Conservation (phyloP, 2,329 filamentous ascomycete genomes). For the Thelonectria discophora region DNA sequence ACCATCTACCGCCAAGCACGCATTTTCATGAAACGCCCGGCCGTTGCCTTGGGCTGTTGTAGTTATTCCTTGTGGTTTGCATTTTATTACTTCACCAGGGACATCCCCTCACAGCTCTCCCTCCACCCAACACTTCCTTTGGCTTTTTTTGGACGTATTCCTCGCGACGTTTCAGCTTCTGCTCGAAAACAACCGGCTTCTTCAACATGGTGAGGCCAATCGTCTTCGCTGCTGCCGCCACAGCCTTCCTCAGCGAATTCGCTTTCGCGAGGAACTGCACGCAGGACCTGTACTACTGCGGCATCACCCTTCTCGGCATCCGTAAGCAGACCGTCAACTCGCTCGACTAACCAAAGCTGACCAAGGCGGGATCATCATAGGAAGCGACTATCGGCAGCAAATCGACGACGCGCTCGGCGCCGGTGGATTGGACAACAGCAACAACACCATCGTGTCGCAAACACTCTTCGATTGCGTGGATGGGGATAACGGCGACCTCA, state of each 20-base stretch:
- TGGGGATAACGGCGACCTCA: background rate
- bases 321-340: background rate
- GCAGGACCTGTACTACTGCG: background rate
- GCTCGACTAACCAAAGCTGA: background rate
- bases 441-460: background rate
- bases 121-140: background rate
- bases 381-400: background rate
- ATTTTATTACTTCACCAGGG: background rate
- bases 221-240: background rate
- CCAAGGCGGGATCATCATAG: background rate
- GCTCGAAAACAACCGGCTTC: background rate
- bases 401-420: background rate
- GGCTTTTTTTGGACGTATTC: background rate
- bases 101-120: background rate
- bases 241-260: background rate
- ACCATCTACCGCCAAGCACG: background rate
- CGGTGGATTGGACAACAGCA: background rate
- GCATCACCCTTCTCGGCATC: background rate
- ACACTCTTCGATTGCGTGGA: background rate
- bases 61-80: too few species aligned
- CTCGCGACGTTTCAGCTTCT: background rate
- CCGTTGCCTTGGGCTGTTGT: background rate
- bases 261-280: background rate
- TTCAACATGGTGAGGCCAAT: background rate
- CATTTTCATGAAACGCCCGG: background rate